Evolutionary conservation across 495 filamentous ascomycete species (phyloP).

Genomic region (Talaromyces stipitatus): DNA sequence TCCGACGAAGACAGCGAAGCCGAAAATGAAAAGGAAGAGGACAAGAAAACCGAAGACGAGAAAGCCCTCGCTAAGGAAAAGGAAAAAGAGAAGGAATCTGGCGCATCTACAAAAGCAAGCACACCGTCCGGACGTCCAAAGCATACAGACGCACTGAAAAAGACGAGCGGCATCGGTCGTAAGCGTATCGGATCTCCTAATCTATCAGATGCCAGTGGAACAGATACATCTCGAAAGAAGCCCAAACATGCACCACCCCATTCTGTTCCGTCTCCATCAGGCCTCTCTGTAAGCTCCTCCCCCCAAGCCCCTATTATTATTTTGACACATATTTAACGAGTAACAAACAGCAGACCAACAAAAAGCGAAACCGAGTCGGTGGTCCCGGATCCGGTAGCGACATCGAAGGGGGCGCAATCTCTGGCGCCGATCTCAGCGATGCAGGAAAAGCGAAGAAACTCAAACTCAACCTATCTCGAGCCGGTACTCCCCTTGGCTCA

Average conservation of each 20-base stretch:
- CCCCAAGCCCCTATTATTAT: constrained; percentile 9
- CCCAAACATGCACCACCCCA: constrained; percentile 64
- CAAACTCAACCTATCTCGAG: constrained; percentile 51
- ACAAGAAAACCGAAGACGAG: constrained; percentile 63
- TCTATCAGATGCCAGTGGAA: constrained; percentile 82
- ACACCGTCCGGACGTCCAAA: constrained; percentile 62
- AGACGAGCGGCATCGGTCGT: constrained; percentile 48
- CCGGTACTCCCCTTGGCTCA: constrained; percentile 49
- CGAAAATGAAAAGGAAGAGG: constrained; percentile 57
- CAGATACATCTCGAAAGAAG: constrained; percentile 85
- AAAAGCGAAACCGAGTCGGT: constrained; percentile 37
- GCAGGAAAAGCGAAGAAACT: constrained; percentile 62
- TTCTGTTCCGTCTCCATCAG: constrained; percentile 35
- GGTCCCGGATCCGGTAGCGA: constrained; percentile 67
- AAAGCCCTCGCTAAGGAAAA: constrained; percentile 23
- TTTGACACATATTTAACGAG: constrained; percentile 10
- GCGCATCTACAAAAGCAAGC: constrained; percentile 60
- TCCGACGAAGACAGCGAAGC: constrained; percentile 36
- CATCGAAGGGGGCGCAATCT: constrained; percentile 64
- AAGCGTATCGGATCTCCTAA: constrained; percentile 86
- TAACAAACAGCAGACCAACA: constrained; percentile 24
- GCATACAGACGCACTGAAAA: constrained; percentile 48
- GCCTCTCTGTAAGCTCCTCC: constrained; percentile 22
- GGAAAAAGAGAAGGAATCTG: constrained; percentile 42
- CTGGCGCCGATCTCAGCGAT: constrained; percentile 62